Conservation (phyloP, 306 rosid genomes). For the Chamaecrista fasciculata region DNA sequence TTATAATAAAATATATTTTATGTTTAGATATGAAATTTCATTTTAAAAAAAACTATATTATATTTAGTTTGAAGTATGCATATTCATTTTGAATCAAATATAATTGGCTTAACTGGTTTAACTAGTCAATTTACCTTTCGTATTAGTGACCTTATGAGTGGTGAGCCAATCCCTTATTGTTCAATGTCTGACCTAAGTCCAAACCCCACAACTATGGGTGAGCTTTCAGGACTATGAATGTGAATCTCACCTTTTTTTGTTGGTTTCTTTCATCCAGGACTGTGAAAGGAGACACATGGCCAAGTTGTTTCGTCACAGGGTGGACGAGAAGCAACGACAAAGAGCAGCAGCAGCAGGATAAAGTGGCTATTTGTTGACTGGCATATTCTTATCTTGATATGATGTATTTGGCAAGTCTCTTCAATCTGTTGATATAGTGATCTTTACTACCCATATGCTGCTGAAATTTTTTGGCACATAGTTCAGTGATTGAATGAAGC, state of each 20-base stretch:
- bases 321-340: conserved; percentile 56
- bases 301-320: conserved; percentile 84
- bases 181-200: not conserved
- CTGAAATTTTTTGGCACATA: conserved; percentile 29
- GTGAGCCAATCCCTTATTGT: not conserved
- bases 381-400: conserved; percentile 25
- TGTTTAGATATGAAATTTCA: not conserved
- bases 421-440: conserved; percentile 35
- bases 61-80: not conserved
- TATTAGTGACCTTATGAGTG: too few species aligned
- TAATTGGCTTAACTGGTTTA: not conserved
- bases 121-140: not conserved
- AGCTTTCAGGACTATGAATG: conserved; percentile 3
- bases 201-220: too few species aligned
- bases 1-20: not conserved
- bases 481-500: conserved; percentile 32
- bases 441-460: conserved; percentile 32
- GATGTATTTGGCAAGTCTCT: conserved; percentile 28
- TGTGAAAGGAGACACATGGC: conserved; percentile 94
- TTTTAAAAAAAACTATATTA: not conserved
- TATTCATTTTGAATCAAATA: not conserved
- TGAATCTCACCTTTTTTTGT: conserved; percentile 18
- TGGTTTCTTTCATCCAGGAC: conserved; percentile 50
- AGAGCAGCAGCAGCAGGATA: conserved; percentile 35
- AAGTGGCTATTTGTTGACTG: conserved; percentile 22